Percentiles rank a stretch among this genome's conserved stretches.
These are phyloP conservation scores for Sophora flavescens DNA, from an alignment of 306 rosid genomes.

Conservation along the genomic window DNA sequence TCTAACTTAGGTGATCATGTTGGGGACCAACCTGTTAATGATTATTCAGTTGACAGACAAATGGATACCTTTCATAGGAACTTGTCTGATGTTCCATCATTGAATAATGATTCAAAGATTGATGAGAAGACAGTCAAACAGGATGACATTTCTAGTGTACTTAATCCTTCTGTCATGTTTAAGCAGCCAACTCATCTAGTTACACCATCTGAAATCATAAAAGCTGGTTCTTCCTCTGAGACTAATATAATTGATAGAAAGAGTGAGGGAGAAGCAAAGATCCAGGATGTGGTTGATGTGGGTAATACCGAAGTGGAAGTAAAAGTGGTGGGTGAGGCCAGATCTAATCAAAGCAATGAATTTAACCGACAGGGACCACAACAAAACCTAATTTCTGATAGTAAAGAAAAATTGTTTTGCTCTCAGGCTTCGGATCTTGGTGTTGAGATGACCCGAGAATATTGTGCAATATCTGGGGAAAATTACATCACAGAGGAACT, in stretches of 20 bases:
- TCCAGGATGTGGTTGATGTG: conserved; percentile 75
- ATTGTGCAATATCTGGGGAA: conserved; percentile 72
- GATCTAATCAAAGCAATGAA: conserved; percentile 69
- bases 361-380: conserved; percentile 63
- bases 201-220: conserved; percentile 86
- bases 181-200: conserved; percentile 95
- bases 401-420: conserved; percentile 79
- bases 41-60: conserved; percentile 79
- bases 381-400: conserved; percentile 60
- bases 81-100: conserved; percentile 62
- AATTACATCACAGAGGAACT: conserved; percentile 61
- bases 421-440: conserved; percentile 99
- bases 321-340: conserved; percentile 80
- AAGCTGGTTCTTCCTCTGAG: conserved; percentile 79
- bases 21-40: conserved; percentile 72
- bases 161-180: conserved; percentile 64
- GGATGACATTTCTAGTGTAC: conserved; percentile 74
- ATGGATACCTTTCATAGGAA: conserved; percentile 64
- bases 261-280: conserved; percentile 71
- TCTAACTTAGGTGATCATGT: conserved; percentile 65
- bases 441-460: conserved; percentile 88
- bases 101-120: conserved; percentile 64
- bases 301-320: conserved; percentile 85
- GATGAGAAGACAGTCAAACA: conserved; percentile 69
- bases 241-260: conserved; percentile 66